Percentiles rank a stretch among this genome's conserved stretches.
Conservation (phyloP, 495 filamentous ascomycete species). For the Symbiotaphrina buchneri region DNA sequence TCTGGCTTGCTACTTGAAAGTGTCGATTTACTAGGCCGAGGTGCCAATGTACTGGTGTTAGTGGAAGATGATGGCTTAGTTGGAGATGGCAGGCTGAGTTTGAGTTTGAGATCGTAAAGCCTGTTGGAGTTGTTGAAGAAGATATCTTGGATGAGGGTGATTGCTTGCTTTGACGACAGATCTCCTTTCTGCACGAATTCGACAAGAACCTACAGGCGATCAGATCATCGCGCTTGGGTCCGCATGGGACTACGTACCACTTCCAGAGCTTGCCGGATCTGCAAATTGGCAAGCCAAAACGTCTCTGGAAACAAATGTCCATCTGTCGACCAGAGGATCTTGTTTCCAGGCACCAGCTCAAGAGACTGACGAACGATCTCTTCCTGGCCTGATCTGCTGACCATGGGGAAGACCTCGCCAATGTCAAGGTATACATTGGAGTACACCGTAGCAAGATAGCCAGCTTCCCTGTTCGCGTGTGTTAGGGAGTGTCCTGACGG, state of each 20-base stretch:
- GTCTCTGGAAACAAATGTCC: slow-evolving; percentile 72
- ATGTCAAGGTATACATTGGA: slow-evolving; percentile 71
- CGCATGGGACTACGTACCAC: slow-evolving; percentile 19
- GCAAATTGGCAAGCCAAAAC: slow-evolving; percentile 52
- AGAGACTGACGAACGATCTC: slow-evolving; percentile 47
- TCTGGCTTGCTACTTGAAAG: too few relatives aligned
- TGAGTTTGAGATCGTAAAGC: slow-evolving; percentile 28
- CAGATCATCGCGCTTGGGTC: slow-evolving; percentile 1
- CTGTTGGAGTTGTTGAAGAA: slow-evolving; percentile 50
- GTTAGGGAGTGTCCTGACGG: too few relatives aligned
- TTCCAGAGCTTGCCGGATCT: slow-evolving; percentile 56
- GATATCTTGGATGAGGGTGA: slow-evolving; percentile 30
- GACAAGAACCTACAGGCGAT: slow-evolving; percentile 25
- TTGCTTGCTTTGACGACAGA: slow-evolving; percentile 32
- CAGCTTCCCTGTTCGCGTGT: too few relatives aligned
- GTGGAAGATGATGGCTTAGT: not conserved
- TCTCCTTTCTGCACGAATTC: slow-evolving; percentile 37
- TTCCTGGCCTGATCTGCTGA: slow-evolving; percentile 65
- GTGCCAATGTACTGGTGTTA: too few relatives aligned
- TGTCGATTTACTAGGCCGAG: too few relatives aligned
- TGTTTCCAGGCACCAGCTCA: slow-evolving; percentile 53
- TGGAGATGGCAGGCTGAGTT: not conserved
- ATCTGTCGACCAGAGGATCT: slow-evolving; percentile 71
- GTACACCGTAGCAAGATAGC: slow-evolving; percentile 62
- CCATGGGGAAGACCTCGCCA: slow-evolving; percentile 65